These are phyloP conservation scores for Effrenium voratum DNA, from an alignment of 73 alveolate genomes.

Conservation along the genomic window DNA sequence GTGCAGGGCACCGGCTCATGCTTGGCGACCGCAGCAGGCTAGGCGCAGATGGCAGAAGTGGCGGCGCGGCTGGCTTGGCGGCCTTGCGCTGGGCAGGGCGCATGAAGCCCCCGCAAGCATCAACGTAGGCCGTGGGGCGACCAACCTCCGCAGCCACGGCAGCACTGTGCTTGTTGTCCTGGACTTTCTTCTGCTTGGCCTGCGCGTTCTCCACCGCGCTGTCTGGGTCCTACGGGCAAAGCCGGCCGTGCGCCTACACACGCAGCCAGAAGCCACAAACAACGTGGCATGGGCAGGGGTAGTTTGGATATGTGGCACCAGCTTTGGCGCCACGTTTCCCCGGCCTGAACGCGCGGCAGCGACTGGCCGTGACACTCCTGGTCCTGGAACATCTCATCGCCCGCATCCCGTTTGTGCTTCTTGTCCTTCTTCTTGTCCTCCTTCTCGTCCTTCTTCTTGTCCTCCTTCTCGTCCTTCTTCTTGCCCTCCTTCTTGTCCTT, in stretches of 20 bases:
- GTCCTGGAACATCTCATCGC: too few relatives aligned
- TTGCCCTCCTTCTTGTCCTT: too few relatives aligned
- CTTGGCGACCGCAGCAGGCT: not conserved
- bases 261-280: too few relatives aligned
- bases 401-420: too few relatives aligned
- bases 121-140: not conserved
- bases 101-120: conserved; percentile 7
- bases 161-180: not conserved
- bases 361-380: not conserved
- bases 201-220: not conserved
- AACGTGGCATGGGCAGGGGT: not conserved
- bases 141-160: not conserved
- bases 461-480: too few relatives aligned
- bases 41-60: not conserved
- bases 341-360: not conserved
- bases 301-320: not conserved
- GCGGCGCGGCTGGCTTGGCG: not conserved
- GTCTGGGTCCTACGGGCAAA: not conserved
- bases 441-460: too few relatives aligned
- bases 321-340: too few relatives aligned
- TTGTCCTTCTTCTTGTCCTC: too few relatives aligned
- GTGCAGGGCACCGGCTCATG: not conserved
- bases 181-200: not conserved
- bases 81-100: not conserved
- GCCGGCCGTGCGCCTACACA: too few relatives aligned